Evolutionary conservation across 805 yeast species (phyloP).

Genomic region (Limtongia smithiae): DNA sequence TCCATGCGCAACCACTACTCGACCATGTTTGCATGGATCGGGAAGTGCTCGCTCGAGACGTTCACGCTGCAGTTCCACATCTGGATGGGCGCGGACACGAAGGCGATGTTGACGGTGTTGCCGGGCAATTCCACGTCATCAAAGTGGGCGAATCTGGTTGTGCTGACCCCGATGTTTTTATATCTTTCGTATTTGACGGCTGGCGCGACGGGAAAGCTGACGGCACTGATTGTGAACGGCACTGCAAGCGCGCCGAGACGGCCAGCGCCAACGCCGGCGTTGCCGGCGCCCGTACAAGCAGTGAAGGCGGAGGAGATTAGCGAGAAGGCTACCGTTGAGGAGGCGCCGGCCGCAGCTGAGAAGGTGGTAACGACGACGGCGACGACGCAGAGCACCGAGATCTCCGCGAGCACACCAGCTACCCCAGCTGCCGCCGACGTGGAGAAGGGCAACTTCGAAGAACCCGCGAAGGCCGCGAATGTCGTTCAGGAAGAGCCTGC

Average conservation of each 20-base stretch:
- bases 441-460: background rate
- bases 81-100: conserved; percentile 33
- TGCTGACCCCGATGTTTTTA: conserved; percentile 25
- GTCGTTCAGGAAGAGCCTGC: background rate
- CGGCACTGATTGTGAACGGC: conserved; percentile 22
- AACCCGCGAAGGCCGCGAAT: background rate
- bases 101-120: conserved; percentile 23
- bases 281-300: background rate
- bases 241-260: background rate
- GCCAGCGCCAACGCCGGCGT: background rate
- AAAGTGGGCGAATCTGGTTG: conserved; percentile 9
- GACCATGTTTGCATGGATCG: conserved; percentile 30
- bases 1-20: conserved; percentile 28
- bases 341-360: background rate
- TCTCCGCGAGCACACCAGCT: too few relatives aligned
- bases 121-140: conserved; percentile 2
- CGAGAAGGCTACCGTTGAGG: background rate
- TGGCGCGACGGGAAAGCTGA: conserved; percentile 25
- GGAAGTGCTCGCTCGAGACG: conserved; percentile 31
- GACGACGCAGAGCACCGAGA: too few relatives aligned
- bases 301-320: too few relatives aligned
- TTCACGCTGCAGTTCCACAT: conserved; percentile 32
- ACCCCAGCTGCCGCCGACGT: background rate
- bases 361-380: background rate
- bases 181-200: conserved; percentile 20